Evolutionary conservation across 805 yeast species (phyloP).

Genomic region (Zygotorulaspora sp.): DNA sequence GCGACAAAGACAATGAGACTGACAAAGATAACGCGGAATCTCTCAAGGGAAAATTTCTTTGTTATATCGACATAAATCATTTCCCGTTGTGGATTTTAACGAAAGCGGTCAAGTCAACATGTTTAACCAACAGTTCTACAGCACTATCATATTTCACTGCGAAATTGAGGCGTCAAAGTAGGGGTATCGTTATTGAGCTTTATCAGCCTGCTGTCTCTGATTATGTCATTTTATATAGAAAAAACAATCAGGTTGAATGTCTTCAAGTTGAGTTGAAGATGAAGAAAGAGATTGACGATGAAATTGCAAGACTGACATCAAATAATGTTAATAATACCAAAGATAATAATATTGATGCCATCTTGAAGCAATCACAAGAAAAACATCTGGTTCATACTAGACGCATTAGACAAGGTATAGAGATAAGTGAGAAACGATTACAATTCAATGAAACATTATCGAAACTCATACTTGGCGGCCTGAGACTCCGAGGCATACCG

Average conservation of each 20-base stretch:
- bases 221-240: constrained; percentile 9
- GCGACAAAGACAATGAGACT: constrained; percentile 2
- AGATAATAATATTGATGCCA: constrained; percentile 18
- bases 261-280: constrained; percentile 6
- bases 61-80: constrained; percentile 22
- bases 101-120: constrained; percentile 8
- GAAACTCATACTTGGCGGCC: constrained; percentile 35
- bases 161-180: constrained; percentile 21
- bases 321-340: constrained; percentile 5
- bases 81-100: constrained; percentile 30
- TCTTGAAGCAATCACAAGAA: constrained; percentile 21
- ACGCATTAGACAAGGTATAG: constrained; percentile 19
- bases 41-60: constrained; percentile 19
- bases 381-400: constrained; percentile 14
- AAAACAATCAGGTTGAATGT: constrained; percentile 10
- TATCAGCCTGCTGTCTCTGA: constrained; percentile 1
- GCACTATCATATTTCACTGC: constrained; percentile 28
- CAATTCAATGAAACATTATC: constrained; percentile 34
- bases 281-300: constrained; percentile 14
- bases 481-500: constrained; percentile 36
- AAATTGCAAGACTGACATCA: constrained; percentile 5
- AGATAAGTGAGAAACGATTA: constrained; percentile 23
- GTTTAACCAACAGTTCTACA: constrained; percentile 27
- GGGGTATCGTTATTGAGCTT: constrained; percentile 25
- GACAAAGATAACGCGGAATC: background rate